Conservation (phyloP, 164 flowering plant species). For the Chimonanthus salicifolius region DNA sequence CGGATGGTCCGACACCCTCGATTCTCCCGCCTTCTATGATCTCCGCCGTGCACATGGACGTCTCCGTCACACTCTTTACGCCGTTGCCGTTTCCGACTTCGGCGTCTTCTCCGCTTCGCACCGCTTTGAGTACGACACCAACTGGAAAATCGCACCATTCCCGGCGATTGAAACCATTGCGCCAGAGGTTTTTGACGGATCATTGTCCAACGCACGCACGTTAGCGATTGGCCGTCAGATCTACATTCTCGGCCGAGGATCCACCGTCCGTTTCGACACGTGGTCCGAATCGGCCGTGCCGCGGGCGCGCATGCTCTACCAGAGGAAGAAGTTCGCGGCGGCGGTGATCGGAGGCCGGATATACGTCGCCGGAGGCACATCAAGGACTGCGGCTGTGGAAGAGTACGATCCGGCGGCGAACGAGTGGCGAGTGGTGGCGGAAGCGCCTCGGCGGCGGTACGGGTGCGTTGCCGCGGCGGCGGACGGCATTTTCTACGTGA, state of each 20-base stretch:
- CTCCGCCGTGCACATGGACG: slow-evolving; percentile 52
- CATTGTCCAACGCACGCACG: slow-evolving; percentile 42
- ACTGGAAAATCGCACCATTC: slow-evolving; percentile 32
- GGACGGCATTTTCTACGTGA: slow-evolving; percentile 69
- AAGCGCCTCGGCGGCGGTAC: slow-evolving; percentile 57
- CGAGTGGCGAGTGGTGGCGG: slow-evolving; percentile 58
- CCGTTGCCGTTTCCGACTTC: slow-evolving; percentile 33
- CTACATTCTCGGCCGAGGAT: slow-evolving; percentile 39
- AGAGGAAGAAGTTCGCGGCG: slow-evolving; percentile 71
- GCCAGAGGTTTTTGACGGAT: slow-evolving; percentile 11
- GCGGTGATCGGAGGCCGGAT: slow-evolving; percentile 50
- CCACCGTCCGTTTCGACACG: slow-evolving; percentile 41
- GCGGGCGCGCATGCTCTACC: slow-evolving; percentile 40
- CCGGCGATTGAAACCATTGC: slow-evolving; percentile 10
- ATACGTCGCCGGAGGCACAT: slow-evolving; percentile 70
- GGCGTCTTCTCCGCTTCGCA: slow-evolving; percentile 35
- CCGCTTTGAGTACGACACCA: slow-evolving; percentile 12
- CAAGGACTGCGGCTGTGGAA: slow-evolving; percentile 53
- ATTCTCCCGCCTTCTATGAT: slow-evolving; percentile 38
- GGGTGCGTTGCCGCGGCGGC: slow-evolving; percentile 81
- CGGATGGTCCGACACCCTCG: slow-evolving; percentile 46
- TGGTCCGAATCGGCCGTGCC: slow-evolving; percentile 42
- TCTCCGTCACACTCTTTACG: slow-evolving; percentile 37
- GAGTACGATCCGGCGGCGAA: slow-evolving; percentile 67
- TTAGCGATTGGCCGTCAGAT: slow-evolving; percentile 42